A percentile compares a stretch with the other conserved stretches of the same genome.
phyloP scores from a whole-genome alignment of 2,329 filamentous ascomycete species.

The Kalmusia sp. region DNA sequence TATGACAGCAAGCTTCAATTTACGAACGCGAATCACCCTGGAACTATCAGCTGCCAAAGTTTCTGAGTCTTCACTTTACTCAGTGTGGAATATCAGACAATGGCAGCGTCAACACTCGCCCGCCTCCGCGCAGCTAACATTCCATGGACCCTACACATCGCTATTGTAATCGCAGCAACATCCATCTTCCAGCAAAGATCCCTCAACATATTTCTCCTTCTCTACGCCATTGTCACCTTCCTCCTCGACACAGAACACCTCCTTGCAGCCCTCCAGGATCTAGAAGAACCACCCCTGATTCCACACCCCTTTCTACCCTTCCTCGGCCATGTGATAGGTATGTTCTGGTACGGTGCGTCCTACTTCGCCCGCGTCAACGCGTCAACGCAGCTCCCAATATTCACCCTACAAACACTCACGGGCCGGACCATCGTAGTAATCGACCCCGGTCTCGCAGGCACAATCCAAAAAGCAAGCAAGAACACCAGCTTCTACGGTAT shows the following conservation, averaged over 20 bases:
- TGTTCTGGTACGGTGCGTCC: conserved; percentile 38
- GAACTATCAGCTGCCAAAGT: too few relatives aligned
- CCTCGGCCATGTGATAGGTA: conserved; percentile 54
- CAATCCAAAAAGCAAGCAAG: conserved; percentile 47
- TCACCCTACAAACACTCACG: conserved; percentile 52
- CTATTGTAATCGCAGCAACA: neutral
- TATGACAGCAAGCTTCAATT: too few relatives aligned
- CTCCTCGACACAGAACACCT: conserved; percentile 16
- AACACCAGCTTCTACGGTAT: conserved; percentile 53
- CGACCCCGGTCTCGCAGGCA: conserved; percentile 47
- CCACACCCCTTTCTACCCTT: conserved; percentile 50
- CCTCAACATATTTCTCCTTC: neutral
- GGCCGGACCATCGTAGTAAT: conserved; percentile 53
- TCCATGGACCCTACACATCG: conserved; percentile 12
- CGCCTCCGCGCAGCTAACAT: conserved; percentile 14
- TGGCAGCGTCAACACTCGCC: neutral
- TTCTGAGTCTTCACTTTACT: too few relatives aligned
- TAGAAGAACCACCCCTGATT: conserved; percentile 49
- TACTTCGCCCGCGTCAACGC: conserved; percentile 51
- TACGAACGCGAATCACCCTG: too few relatives aligned
- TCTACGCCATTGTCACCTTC: conserved; percentile 9
- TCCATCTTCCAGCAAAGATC: neutral
- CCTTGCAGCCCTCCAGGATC: conserved; percentile 19
- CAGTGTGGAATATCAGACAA: neutral
- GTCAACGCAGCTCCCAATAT: conserved; percentile 35